Conservation (phyloP, 2,329 filamentous ascomycete species). For the Aspergillus candidus region DNA sequence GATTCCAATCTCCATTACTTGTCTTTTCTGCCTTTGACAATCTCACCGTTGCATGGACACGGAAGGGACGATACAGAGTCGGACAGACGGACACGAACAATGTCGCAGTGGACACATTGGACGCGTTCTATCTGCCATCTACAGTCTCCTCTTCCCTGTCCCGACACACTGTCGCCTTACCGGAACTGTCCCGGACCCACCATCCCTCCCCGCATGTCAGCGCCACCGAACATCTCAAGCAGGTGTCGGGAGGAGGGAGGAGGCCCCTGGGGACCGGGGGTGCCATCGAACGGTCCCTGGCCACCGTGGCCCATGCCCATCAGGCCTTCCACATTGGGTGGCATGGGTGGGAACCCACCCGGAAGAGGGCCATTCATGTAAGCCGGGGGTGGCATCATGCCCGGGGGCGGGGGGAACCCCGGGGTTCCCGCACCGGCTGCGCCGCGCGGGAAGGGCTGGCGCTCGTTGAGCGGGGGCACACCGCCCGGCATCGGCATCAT, state of each 20-base stretch:
- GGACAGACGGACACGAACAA: constrained; percentile 1
- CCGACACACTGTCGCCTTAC: constrained; percentile 12
- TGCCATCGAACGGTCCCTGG: constrained; percentile 31
- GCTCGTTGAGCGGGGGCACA: constrained; percentile 30
- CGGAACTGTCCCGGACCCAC: constrained; percentile 33
- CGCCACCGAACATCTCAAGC: constrained; percentile 40
- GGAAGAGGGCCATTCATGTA: constrained; percentile 40
- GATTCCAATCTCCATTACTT: too few relatives aligned
- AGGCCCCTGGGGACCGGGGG: constrained; percentile 31
- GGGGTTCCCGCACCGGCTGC: constrained; percentile 22
- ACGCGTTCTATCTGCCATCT: not conserved
- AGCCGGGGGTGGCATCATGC: constrained; percentile 42
- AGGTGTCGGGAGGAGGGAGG: constrained; percentile 36
- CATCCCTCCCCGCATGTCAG: constrained; percentile 32
- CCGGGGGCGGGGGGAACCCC: constrained; percentile 34
- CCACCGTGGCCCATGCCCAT: constrained; percentile 32
- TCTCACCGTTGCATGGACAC: not conserved
- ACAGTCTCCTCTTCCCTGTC: not conserved
- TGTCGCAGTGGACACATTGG: not conserved
- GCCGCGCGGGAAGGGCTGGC: constrained; percentile 33
- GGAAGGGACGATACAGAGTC: constrained; percentile 4
- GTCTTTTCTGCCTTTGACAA: not conserved
- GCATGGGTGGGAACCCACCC: constrained; percentile 36
- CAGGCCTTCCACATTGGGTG: constrained; percentile 32
- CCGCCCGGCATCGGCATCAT: constrained; percentile 33